Conservation (phyloP, 2,329 filamentous ascomycete genomes). For the Hymenoscyphus linearis region DNA sequence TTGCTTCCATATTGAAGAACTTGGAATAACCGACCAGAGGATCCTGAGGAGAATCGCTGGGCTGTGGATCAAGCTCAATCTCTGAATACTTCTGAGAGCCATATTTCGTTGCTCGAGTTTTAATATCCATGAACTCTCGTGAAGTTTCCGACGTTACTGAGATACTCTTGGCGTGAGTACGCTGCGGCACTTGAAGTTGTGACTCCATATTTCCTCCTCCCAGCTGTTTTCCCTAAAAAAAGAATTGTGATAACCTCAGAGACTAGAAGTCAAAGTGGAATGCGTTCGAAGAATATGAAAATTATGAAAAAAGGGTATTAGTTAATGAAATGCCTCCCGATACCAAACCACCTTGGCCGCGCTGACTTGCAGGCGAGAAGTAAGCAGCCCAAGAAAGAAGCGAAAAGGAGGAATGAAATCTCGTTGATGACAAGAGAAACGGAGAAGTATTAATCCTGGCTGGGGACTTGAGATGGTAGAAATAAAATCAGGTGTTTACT, state of each 20-base stretch:
- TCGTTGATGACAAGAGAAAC: conserved; percentile 1
- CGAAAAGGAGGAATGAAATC: neutral
- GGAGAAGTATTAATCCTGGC: conserved; percentile 1
- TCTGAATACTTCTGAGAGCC: conserved; percentile 6
- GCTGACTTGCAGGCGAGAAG: conserved; percentile 1
- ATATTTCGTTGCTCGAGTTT: conserved; percentile 1
- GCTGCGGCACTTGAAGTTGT: conserved; percentile 4
- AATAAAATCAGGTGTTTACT: neutral
- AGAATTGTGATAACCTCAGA: neutral
- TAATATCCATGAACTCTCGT: conserved; percentile 2
- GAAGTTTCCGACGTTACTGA: conserved; percentile 6
- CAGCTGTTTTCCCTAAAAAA: neutral
- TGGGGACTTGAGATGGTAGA: neutral
- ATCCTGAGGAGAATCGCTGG: conserved; percentile 49
- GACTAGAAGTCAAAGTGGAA: neutral
- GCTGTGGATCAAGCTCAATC: conserved; percentile 40
- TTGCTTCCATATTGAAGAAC: neutral
- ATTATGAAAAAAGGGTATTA: neutral
- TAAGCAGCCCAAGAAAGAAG: neutral
- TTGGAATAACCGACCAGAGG: conserved; percentile 41
- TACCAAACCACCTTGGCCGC: conserved; percentile 8
- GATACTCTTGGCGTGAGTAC: conserved; percentile 5
- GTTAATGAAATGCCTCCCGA: neutral
- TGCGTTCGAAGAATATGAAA: neutral
- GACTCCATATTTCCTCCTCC: conserved; percentile 3